phyloP scores from a whole-genome alignment of 345 rosid genomes.

The Corchorus olitorius region DNA sequence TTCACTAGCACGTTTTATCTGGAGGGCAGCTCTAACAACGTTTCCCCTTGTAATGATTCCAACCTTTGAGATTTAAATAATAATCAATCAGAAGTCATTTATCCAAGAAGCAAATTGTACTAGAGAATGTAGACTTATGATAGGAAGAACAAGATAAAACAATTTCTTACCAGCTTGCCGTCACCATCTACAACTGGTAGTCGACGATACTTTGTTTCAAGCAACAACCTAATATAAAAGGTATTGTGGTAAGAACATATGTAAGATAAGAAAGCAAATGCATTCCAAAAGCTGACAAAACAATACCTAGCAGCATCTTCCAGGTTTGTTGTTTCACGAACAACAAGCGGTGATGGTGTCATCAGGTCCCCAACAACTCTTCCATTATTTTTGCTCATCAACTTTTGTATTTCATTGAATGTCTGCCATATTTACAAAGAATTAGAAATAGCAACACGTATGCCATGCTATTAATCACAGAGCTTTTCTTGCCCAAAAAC shows the following conservation, averaged over 20 bases:
- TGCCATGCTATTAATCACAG: background rate
- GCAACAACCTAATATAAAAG: constrained; percentile 61
- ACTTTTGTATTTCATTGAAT: constrained; percentile 78
- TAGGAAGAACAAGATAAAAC: background rate
- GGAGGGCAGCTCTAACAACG: constrained; percentile 69
- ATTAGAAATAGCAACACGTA: constrained; percentile 24
- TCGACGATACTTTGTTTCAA: constrained; percentile 84
- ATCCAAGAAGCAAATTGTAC: background rate
- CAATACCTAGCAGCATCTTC: constrained; percentile 89
- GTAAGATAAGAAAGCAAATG: background rate
- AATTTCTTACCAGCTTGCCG: constrained; percentile 71
- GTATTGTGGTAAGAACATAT: background rate
- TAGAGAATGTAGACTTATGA: background rate
- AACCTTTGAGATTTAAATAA: constrained; percentile 47
- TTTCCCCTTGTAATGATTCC: constrained; percentile 85
- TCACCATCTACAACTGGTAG: constrained; percentile 77
- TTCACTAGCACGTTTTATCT: constrained; percentile 58
- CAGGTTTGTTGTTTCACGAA: constrained; percentile 71
- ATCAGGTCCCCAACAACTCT: constrained; percentile 93
- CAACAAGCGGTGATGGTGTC: constrained; percentile 86
- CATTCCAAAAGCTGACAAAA: background rate
- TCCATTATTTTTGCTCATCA: constrained; percentile 74
- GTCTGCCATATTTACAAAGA: constrained; percentile 44
- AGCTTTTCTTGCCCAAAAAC: background rate
- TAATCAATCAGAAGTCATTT: constrained; percentile 7